A percentile compares a stretch with the other conserved stretches of the same genome.
Conservation (phyloP, 768 basidiomycete species). For the Cubamyces sp. region DNA sequence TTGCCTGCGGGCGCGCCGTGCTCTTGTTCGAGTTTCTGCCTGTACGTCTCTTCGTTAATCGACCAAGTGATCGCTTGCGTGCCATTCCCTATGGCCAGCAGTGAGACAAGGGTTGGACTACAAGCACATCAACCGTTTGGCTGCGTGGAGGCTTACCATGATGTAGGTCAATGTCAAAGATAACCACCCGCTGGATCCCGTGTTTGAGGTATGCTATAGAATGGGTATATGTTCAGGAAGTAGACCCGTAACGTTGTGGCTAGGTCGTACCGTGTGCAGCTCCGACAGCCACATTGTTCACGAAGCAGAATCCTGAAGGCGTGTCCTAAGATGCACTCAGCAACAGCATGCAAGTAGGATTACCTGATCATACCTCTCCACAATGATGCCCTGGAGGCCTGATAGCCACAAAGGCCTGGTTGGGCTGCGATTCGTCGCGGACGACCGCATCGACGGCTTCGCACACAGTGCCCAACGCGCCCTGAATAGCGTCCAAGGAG, state of each 20-base stretch:
- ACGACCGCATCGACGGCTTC: constrained; percentile 83
- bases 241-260: background rate
- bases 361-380: constrained; percentile 52
- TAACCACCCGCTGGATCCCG: constrained; percentile 74
- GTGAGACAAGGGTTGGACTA: background rate
- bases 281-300: constrained; percentile 90
- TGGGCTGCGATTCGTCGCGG: background rate
- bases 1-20: constrained; percentile 39
- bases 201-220: constrained; percentile 79
- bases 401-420: constrained; percentile 76
- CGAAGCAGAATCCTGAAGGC: constrained; percentile 93
- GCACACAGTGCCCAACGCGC: constrained; percentile 82
- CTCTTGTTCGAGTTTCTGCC: constrained; percentile 62
- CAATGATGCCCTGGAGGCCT: constrained; percentile 96
- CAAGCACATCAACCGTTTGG: background rate
- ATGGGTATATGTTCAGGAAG: background rate
- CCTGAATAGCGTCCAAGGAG: constrained; percentile 78
- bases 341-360: background rate
- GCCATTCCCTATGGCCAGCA: constrained; percentile 74
- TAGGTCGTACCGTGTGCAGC: constrained; percentile 79
- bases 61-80: constrained; percentile 93
- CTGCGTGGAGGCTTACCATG: constrained; percentile 56
- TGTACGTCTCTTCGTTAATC: constrained; percentile 87
- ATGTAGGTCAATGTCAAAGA: constrained; percentile 93
- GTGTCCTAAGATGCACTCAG: constrained; percentile 45